Evolutionary conservation across 108 stramenopile species (phyloP), one percentile per base, ranked within the genome.

Genomic region (Cyclotella baltica): DNA sequence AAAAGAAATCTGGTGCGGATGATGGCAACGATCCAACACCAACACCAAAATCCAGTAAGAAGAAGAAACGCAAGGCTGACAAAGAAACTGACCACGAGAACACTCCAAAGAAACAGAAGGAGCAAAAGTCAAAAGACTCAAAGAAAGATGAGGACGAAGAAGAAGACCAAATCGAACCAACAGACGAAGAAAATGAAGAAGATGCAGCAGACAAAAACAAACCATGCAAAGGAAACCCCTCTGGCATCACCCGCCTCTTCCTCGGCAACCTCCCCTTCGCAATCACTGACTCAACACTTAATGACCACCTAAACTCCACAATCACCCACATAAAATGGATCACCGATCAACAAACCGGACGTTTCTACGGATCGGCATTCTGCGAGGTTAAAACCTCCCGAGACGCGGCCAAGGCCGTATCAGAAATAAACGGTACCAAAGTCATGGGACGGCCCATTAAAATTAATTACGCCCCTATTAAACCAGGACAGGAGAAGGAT

Each of bases 301-400:
- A 78, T 50, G 71, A 78, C 46, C 90, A 92, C 57, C 68, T 96
- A 34, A 68, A 85, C 34, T 86, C 84, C 25, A 66, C 76, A 48
- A 86, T 94, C 37, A 96, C 93, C 3, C 93, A 94, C 75, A 85
- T 95, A 38, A 94, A 96, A 70, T 96, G 96, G 96, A 91, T 95
- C 52, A 94, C 92, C 3, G 92, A 93, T 68, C 90, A 91, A 67
- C 85, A 90, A 62, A 91, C 93, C 2, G 93, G 92, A 10, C 89
- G 85, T 63, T 96, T 93, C 68, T 93, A 93, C 67, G 96, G 96
- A 28, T 88, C 84, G 33, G 91, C 92, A 30, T 96, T 96, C 67
- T 70, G 88, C 33, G 96, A 96, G 71, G 86, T 94, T 70, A 78
- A 78, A 16, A 92, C 76, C 43, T 83, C 90, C 13, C 74, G 70